Evolutionary conservation across 495 filamentous ascomycete species (phyloP), one percentile per base, ranked within the genome.

Genomic region (Penicillium paxilli): DNA sequence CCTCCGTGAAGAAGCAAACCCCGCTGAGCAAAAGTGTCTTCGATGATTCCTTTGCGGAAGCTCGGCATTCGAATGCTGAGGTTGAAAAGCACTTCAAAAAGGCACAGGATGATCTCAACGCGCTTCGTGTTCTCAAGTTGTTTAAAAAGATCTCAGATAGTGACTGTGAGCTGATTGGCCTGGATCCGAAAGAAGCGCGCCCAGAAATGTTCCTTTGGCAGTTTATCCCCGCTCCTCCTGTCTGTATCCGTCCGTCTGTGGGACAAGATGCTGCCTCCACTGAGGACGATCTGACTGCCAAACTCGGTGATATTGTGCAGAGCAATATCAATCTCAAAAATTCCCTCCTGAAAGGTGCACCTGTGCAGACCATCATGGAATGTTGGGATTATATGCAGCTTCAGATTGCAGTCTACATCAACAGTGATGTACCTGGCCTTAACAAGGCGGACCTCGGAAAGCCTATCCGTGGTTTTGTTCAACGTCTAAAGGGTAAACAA

Each of bases 151-250:
- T 98, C 41, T 84, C 83, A n/a, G 80, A 85, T 33, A 77, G 78
- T 12, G 95, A 98, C 68, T 96, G 92, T 65, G 95, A 98, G 64
- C 78, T 98, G 10, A 72, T 98, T 19, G 91, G 91, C 2, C 81
- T 98, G 67, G 83, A 96, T 57, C 90, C 94, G 26, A 78, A 83
- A 24, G 89, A 95, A 59, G 92, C 91, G 2, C 80, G 92, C 42
- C 94, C 94, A 1, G 94, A 98, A 62, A 96, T 96, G 89, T 96
- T 96, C 69, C 80, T 98, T 17, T 98, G 94, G 94, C 91, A 96
- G 68, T 96, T 91, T 66, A 80, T 98, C 21, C 94, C 94, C 1
- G 93, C 92, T 3, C 91, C 94, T 1, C 94, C 94, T 0, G 87
- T 97, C 23, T 92, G 89, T 60, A 96, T 98, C 62, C 83, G 94